Conservation (phyloP, 306 rosid genomes). For the Alnus glutinosa region DNA sequence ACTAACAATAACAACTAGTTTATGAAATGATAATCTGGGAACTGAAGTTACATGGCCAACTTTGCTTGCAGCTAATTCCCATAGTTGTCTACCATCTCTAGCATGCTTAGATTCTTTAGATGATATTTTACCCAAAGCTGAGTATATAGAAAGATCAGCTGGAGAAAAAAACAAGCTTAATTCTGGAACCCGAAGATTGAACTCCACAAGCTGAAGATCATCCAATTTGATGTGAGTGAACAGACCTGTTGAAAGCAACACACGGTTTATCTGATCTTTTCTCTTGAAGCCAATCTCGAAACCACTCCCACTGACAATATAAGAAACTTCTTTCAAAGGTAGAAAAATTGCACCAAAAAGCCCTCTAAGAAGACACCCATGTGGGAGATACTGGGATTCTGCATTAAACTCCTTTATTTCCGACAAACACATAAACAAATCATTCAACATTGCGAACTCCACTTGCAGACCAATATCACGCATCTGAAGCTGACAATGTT, state of each 20-base stretch:
- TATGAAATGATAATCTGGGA: conserved; percentile 52
- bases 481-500: conserved; percentile 63
- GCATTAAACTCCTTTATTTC: conserved; percentile 60
- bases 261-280: conserved; percentile 26
- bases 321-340: conserved; percentile 49
- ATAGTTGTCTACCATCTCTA: conserved; percentile 75
- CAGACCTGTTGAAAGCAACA: conserved; percentile 50
- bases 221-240: conserved; percentile 43
- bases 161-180: conserved; percentile 56
- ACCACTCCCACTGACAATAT: conserved; percentile 45
- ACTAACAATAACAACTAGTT: conserved; percentile 49
- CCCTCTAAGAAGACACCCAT: conserved; percentile 53
- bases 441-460: conserved; percentile 56
- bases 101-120: conserved; percentile 42
- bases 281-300: conserved; percentile 53
- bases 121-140: conserved; percentile 46
- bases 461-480: conserved; percentile 39
- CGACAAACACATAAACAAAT: conserved; percentile 40
- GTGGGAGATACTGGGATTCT: conserved; percentile 43
- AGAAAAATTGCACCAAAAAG: conserved; percentile 50
- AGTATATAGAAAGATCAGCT: conserved; percentile 48
- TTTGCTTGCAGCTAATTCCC: conserved; percentile 79
- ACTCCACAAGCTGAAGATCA: conserved; percentile 54
- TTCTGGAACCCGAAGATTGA: conserved; percentile 63
- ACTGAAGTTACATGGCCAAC: conserved; percentile 43